Evolutionary conservation across 2,329 filamentous ascomycete genomes (phyloP), one percentile per base, ranked within the genome.

Genomic region (Ophiostoma novo-ulmi): DNA sequence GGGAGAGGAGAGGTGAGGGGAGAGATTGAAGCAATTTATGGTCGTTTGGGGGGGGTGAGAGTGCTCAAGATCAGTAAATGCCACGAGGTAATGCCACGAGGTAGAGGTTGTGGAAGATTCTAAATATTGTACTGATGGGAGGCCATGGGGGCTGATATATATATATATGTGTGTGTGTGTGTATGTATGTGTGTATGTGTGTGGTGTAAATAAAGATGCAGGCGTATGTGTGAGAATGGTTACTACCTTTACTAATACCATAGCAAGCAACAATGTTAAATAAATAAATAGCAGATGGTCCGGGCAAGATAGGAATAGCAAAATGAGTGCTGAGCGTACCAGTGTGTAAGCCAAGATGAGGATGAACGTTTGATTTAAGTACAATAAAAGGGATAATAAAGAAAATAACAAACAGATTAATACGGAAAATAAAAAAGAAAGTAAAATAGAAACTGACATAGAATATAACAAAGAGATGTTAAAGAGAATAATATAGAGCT

Each of bases 11-110:
- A n/a, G 22, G 3, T 6, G n/a, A 31, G n/a, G 35, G 26, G 17
- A 63, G 26, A 35, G 14, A 20, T 4, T 7, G 26, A 17, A 63
- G 58, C 4, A 63, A 35, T 35, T 41, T n/a, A 38, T 36, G 31
- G 31, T 3, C 8, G 31, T 22, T 41, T 35, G 35, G 26, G 14
- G 5, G 58, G 0, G 14, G 55, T 61, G 55, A 61, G 55, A 61
- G 13, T 44, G 17, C 17, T 63, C 58, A 63, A 26, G 52, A 58
- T 58, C 52, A 58, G 52, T 58, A 58, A 58, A 58, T 58, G 52
- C 52, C 52, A 58, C 52, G 52, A 58, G 52, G 26, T 63, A 26
- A 63, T 63, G 58, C 58, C 26, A 63, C 26, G 58, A 63, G 58
- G 26, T 35, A 39, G 52, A 35, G 58, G 5, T 63, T 63, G 58